These are phyloP conservation scores for Agaricales sp. DNA, from an alignment of 1,284 basidiomycete species.

Conservation along the genomic window DNA sequence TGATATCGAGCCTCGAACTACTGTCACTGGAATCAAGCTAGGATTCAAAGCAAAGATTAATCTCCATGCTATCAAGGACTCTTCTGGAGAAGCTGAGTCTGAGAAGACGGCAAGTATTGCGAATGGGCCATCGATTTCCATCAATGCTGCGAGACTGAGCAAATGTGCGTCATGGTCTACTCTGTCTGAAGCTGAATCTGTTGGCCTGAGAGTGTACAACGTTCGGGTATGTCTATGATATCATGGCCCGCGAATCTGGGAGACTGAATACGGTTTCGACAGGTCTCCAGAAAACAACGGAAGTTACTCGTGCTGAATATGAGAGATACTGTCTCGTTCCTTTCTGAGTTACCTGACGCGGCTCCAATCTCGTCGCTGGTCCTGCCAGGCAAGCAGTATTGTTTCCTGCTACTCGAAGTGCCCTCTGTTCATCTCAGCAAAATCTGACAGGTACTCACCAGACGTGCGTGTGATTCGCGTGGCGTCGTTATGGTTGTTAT, in stretches of 20 bases:
- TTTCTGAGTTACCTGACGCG: conserved; percentile 57
- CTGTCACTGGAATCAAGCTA: background rate
- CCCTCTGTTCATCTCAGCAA: conserved; percentile 3
- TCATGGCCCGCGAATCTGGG: background rate
- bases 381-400: conserved; percentile 51
- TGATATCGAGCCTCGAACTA: background rate
- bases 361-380: conserved; percentile 58
- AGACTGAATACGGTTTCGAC: background rate
- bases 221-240: background rate
- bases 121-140: too few relatives aligned
- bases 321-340: conserved; percentile 47
- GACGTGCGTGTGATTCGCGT: conserved; percentile 37
- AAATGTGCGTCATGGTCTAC: background rate
- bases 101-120: too few relatives aligned
- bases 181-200: background rate
- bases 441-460: conserved; percentile 52
- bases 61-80: background rate
- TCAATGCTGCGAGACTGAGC: background rate
- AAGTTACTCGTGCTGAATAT: conserved; percentile 44
- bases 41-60: background rate
- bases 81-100: background rate
- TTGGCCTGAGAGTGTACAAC: background rate
- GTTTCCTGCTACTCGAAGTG: conserved; percentile 11
- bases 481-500: too few relatives aligned
- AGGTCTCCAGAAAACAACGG: conserved; percentile 30